Evolutionary conservation across 176 grass and related monocot species (phyloP).

Genomic region (Cenchrus americanus): DNA sequence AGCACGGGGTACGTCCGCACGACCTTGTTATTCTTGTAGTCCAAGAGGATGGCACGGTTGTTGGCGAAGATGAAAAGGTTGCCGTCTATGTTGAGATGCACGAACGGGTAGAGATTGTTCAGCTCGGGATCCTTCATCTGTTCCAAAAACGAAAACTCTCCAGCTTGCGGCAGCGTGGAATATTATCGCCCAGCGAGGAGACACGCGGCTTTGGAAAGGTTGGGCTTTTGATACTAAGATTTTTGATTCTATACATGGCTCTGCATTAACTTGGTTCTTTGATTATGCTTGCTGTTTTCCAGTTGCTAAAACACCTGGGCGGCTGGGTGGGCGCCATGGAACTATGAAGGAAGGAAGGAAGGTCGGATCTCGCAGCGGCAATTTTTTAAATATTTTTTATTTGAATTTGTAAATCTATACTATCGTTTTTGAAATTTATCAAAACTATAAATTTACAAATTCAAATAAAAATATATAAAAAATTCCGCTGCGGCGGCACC

Average conservation of each 20-base stretch:
- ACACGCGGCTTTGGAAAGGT: neutral
- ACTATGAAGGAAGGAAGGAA: no score
- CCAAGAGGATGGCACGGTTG: constrained; percentile 68
- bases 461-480: no score
- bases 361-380: no score
- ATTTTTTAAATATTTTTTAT: no score
- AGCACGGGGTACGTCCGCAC: constrained; percentile 59
- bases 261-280: neutral
- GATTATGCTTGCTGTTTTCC: neutral
- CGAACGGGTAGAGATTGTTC: constrained; percentile 92
- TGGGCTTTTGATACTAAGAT: neutral
- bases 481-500: no score
- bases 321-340: no score
- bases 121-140: constrained; percentile 55
- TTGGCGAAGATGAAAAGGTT: constrained; percentile 88
- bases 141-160: constrained; percentile 19
- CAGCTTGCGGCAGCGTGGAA: neutral
- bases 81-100: constrained; percentile 79
- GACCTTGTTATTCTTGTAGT: constrained; percentile 66
- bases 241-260: neutral
- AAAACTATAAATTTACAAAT: no score
- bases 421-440: no score
- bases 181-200: neutral
- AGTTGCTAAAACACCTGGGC: no score
- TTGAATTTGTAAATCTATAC: no score